A percentile compares a stretch with the other conserved stretches of the same genome.
Evolutionary conservation across 495 filamentous ascomycete genomes (phyloP).

Genomic region (Penicillium robsamsonii): DNA sequence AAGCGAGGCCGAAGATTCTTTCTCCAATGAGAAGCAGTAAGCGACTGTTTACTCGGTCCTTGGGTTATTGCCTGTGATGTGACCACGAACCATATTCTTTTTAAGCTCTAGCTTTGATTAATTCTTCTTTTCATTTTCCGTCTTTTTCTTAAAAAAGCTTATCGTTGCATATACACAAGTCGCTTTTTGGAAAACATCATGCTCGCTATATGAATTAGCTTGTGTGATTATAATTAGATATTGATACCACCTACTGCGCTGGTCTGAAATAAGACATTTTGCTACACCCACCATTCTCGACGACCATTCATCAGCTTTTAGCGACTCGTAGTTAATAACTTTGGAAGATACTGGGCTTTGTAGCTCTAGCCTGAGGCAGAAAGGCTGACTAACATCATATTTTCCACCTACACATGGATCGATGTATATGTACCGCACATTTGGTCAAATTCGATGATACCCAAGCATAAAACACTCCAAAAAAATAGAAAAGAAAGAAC

Average conservation of each 20-base stretch:
- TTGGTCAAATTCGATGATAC: background rate
- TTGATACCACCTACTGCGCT: slow-evolving; percentile 26
- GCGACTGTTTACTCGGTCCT: background rate
- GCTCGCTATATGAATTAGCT: slow-evolving; percentile 1
- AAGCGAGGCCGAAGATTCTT: slow-evolving; percentile 19
- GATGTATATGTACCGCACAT: background rate
- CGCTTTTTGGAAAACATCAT: slow-evolving; percentile 2
- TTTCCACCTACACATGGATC: background rate
- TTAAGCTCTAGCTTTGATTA: slow-evolving; percentile 4
- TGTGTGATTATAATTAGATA: slow-evolving; percentile 21
- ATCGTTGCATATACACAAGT: slow-evolving; percentile 10
- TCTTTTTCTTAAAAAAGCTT: slow-evolving; percentile 12
- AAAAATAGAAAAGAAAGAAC: background rate
- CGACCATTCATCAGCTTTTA: too few species aligned
- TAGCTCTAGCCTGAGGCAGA: background rate
- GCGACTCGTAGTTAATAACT: background rate
- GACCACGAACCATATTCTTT: background rate
- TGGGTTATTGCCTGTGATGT: background rate
- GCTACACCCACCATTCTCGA: background rate
- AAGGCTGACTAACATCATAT: background rate
- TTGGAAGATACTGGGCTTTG: background rate
- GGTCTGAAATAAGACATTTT: background rate
- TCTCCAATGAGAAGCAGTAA: slow-evolving; percentile 25
- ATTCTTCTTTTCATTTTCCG: slow-evolving; percentile 4
- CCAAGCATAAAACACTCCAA: slow-evolving; percentile 2